Percentiles rank a stretch among this genome's conserved stretches.
These are phyloP conservation scores for Alternaria sp. DNA, from an alignment of 2,329 filamentous ascomycete genomes.

Conservation along the genomic window DNA sequence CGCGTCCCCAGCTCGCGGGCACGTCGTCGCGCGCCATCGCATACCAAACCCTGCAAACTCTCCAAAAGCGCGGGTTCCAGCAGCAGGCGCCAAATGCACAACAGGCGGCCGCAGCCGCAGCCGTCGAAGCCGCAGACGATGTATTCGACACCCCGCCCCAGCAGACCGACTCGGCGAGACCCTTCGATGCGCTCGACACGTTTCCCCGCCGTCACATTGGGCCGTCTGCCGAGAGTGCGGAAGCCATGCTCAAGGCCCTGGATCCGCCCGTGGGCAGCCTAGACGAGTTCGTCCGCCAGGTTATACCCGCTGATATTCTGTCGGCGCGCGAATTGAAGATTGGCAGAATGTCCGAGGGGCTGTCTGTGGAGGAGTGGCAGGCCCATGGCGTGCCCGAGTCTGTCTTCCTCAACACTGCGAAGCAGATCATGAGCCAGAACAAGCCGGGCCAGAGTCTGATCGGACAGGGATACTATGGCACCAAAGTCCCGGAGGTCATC, in stretches of 20 bases:
- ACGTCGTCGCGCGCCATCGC: conserved; percentile 23
- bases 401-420: conserved; percentile 61
- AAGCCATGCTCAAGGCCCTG: conserved; percentile 80
- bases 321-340: conserved; percentile 69
- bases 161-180: conserved; percentile 22
- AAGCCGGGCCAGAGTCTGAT: conserved; percentile 73
- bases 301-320: conserved; percentile 80
- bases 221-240: conserved; percentile 71
- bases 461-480: conserved; percentile 86
- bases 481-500: conserved; percentile 86
- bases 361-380: conserved; percentile 53
- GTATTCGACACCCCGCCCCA: conserved; percentile 36
- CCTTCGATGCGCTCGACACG: conserved; percentile 61
- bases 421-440: conserved; percentile 66
- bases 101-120: conserved; percentile 25
- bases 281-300: conserved; percentile 84
- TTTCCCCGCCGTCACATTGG: conserved; percentile 89
- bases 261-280: conserved; percentile 75
- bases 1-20: conserved; percentile 26
- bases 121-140: conserved; percentile 36
- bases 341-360: conserved; percentile 21
- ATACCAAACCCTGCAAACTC: conserved; percentile 21
- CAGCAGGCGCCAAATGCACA: conserved; percentile 24
- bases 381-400: conserved; percentile 60
- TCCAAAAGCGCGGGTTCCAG: conserved; percentile 33